Percentiles rank a stretch among this genome's conserved stretches.
Conservation (phyloP, 108 stramenopile genomes). For the Skeletonema costatum region DNA sequence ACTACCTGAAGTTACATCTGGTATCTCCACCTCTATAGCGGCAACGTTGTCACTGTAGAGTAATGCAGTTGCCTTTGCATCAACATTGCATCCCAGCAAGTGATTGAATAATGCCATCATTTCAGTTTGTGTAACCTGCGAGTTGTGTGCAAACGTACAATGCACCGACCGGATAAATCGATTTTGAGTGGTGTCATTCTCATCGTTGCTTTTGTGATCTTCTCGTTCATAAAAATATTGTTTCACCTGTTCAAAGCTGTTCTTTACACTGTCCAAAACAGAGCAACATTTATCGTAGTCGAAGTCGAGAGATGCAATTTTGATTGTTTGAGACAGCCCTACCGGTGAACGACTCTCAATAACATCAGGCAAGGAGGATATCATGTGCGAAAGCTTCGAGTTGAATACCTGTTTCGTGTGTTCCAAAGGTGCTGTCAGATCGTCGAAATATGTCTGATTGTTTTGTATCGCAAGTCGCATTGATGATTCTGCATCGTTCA, state of each 20-base stretch:
- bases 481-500: constrained; percentile 25
- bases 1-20: constrained; percentile 4
- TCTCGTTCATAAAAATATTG: constrained; percentile 18
- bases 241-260: constrained; percentile 9
- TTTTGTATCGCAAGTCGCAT: constrained; percentile 34
- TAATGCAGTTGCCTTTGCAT: constrained; percentile 16
- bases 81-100: constrained; percentile 7
- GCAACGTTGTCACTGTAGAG: constrained; percentile 38
- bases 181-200: constrained; percentile 18
- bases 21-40: constrained; percentile 59
- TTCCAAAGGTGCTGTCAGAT: constrained; percentile 35
- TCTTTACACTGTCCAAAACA: constrained; percentile 5
- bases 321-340: constrained; percentile 19
- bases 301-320: constrained; percentile 62
- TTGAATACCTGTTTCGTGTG: constrained; percentile 39
- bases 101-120: constrained; percentile 19
- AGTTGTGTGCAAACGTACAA: constrained; percentile 16
- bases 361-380: constrained; percentile 23
- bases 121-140: constrained; percentile 7
- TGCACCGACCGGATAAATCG: constrained; percentile 15
- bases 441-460: constrained; percentile 23
- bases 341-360: neutral
- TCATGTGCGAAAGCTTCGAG: constrained; percentile 28
- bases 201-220: constrained; percentile 20
- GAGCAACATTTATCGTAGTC: neutral